Percentiles rank a stretch among this genome's conserved stretches.
These are phyloP conservation scores for Solanum hybrid DNA, from an alignment of 305 asterid genomes.

Conservation along the genomic window DNA sequence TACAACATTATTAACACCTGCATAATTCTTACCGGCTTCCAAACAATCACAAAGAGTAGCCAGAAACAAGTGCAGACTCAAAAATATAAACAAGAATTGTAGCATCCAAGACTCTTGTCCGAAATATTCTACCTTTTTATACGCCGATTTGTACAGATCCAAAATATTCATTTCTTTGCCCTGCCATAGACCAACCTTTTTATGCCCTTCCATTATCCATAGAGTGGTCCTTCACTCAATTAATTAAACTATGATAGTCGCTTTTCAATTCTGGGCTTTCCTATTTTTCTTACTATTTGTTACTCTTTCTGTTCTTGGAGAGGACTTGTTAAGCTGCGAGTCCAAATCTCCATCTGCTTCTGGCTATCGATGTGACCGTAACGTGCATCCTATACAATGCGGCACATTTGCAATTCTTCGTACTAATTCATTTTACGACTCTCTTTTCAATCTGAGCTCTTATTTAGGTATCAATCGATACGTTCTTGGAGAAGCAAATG, in stretches of 20 bases:
- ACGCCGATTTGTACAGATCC: conserved; percentile 26
- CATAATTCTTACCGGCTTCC: neutral
- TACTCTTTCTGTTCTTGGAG: conserved; percentile 26
- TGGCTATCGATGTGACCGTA: conserved; percentile 21
- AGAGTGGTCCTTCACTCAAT: conserved; percentile 5
- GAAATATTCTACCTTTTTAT: conserved; percentile 18
- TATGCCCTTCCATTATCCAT: neutral
- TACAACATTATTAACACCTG: neutral
- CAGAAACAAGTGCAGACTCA: neutral
- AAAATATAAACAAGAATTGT: conserved; percentile 11
- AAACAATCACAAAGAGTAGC: neutral
- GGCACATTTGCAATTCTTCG: conserved; percentile 37
- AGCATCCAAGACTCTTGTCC: conserved; percentile 44
- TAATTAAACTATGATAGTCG: conserved; percentile 15
- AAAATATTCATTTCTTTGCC: conserved; percentile 20
- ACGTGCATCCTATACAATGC: conserved; percentile 19
- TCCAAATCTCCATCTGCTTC: conserved; percentile 21
- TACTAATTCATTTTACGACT: conserved; percentile 38
- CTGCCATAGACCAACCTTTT: conserved; percentile 9
- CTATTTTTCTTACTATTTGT: conserved; percentile 14
- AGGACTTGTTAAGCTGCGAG: conserved; percentile 28
- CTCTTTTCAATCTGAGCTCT: conserved; percentile 35
- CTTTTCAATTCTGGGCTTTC: conserved; percentile 18
- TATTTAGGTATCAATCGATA: conserved; percentile 23
- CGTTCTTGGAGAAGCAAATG: conserved; percentile 37